phyloP scores from a whole-genome alignment of 257 asterid species.

The Fraxinus anomala region DNA sequence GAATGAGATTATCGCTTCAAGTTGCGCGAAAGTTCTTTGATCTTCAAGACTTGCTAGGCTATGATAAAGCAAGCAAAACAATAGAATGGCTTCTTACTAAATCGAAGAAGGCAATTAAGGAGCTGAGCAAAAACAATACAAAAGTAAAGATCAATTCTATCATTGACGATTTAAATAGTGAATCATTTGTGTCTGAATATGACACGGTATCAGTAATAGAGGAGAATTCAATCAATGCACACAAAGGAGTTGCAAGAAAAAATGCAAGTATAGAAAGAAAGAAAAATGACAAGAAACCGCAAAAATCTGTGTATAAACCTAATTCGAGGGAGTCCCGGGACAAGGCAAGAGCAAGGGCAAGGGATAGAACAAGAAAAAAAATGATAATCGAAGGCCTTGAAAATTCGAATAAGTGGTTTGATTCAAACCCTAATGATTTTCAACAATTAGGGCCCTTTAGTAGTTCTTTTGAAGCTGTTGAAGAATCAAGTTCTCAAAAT shows the following conservation, averaged over 20 bases:
- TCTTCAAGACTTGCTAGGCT: conserved; percentile 36
- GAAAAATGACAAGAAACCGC: conserved; percentile 1
- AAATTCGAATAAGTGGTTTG: not conserved
- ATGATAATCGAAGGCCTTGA: conserved; percentile 35
- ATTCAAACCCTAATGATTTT: conserved; percentile 27
- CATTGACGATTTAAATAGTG: conserved; percentile 5
- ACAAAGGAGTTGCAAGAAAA: not conserved
- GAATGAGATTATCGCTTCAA: conserved; percentile 34
- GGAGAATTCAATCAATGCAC: conserved; percentile 18
- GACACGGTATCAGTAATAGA: not conserved
- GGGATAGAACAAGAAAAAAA: conserved; percentile 58
- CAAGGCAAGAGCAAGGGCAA: conserved; percentile 54
- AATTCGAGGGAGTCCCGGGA: conserved; percentile 47
- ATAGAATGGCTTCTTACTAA: conserved; percentile 36
- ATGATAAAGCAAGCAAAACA: conserved; percentile 36
- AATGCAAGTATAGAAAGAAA: not conserved
- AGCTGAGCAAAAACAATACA: conserved; percentile 19
- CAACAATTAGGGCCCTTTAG: conserved; percentile 18
- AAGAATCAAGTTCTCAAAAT: conserved; percentile 16
- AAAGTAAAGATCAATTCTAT: conserved; percentile 17
- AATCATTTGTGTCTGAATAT: conserved; percentile 8
- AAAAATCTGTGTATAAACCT: not conserved
- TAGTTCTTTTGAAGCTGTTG: conserved; percentile 4
- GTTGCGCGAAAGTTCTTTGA: conserved; percentile 34
- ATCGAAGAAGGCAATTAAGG: conserved; percentile 29